phyloP scores from a whole-genome alignment of 2,329 filamentous ascomycete genomes.

The Fusarium scirpi region DNA sequence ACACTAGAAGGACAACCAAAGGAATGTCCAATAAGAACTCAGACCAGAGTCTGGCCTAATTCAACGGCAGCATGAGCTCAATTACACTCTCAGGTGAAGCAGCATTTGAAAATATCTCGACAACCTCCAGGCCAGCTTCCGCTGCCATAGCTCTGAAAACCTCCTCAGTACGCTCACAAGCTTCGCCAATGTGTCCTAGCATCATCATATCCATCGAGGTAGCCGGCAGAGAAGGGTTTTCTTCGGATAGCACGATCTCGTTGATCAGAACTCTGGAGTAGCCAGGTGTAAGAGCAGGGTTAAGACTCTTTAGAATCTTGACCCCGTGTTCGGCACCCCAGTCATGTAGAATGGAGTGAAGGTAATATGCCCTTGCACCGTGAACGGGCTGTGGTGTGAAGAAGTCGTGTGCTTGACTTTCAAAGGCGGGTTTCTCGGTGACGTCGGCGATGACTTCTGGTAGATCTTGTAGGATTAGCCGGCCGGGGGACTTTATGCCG shows the following conservation, averaged over 20 bases:
- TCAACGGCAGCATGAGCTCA: conserved; percentile 7
- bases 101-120: conserved; percentile 12
- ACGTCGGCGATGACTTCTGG: conserved; percentile 30
- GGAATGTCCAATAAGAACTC: neutral
- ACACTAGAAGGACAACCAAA: neutral
- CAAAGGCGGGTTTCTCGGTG: neutral
- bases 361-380: conserved; percentile 15
- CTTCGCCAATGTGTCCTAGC: conserved; percentile 23
- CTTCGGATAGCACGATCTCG: conserved; percentile 29
- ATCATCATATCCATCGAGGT: conserved; percentile 37
- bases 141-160: conserved; percentile 8
- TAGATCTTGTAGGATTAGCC: conserved; percentile 39
- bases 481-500: conserved; percentile 1
- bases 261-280: conserved; percentile 32
- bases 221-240: conserved; percentile 17
- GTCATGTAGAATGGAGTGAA: conserved; percentile 54
- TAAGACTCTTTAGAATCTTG: conserved; percentile 48
- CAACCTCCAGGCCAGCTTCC: conserved; percentile 12
- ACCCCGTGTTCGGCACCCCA: conserved; percentile 51
- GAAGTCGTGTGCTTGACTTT: conserved; percentile 31
- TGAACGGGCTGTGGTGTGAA: conserved; percentile 37
- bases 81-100: conserved; percentile 30
- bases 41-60: neutral
- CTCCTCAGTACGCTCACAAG: conserved; percentile 22
- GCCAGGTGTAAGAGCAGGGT: conserved; percentile 45